Conservation (phyloP, 768 basidiomycete species). For the Russula lepida region DNA sequence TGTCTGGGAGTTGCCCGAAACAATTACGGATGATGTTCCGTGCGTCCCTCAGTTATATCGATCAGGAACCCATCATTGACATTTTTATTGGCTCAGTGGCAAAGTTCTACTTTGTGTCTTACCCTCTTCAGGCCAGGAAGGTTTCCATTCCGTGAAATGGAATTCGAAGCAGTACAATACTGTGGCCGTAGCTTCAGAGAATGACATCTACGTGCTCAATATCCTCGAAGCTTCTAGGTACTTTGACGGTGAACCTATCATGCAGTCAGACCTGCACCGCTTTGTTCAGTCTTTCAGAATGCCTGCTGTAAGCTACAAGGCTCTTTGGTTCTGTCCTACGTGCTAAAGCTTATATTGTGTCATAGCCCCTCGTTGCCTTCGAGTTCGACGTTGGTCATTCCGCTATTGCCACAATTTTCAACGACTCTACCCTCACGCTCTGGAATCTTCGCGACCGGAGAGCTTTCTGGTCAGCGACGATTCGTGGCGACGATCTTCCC, state of each 20-base stretch:
- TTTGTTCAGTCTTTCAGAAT: constrained; percentile 62
- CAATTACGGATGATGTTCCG: constrained; percentile 83
- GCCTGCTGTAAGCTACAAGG: constrained; percentile 47
- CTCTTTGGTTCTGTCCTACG: not conserved
- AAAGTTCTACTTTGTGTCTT: constrained; percentile 59
- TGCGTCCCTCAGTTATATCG: constrained; percentile 33
- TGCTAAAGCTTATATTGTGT: not conserved
- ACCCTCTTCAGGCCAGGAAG: constrained; percentile 49
- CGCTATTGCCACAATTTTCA: constrained; percentile 73
- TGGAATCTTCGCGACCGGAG: constrained; percentile 76
- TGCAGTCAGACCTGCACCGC: constrained; percentile 59
- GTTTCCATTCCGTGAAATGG: constrained; percentile 80
- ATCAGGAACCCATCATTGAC: not conserved
- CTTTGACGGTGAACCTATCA: constrained; percentile 56
- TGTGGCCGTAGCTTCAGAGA: constrained; percentile 75
- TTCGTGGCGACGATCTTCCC: constrained; percentile 72
- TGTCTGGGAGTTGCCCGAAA: constrained; percentile 77
- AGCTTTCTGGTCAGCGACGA: constrained; percentile 66
- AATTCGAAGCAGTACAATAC: constrained; percentile 75
- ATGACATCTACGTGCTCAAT: constrained; percentile 69
- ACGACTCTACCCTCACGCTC: constrained; percentile 70
- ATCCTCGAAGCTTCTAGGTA: constrained; percentile 51
- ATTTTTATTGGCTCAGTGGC: constrained; percentile 38
- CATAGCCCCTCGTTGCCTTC: constrained; percentile 70
- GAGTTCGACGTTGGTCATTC: constrained; percentile 76